Evolutionary conservation across 768 basidiomycete species (phyloP).

Genomic region (Suillus paluster): DNA sequence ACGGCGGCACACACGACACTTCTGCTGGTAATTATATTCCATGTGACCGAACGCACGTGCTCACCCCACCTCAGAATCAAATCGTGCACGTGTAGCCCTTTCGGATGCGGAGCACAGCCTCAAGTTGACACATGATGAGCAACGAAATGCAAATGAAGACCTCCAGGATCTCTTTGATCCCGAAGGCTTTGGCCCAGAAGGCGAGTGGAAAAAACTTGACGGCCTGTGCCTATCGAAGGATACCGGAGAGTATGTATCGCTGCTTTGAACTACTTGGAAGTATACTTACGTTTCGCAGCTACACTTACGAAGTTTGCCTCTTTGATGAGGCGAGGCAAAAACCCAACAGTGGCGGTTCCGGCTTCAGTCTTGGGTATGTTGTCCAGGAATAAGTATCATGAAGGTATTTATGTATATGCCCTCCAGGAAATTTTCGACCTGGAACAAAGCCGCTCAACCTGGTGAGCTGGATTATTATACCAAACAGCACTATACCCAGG

Average conservation of each 20-base stretch:
- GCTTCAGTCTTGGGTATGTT: slow-evolving; percentile 83
- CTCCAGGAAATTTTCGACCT: slow-evolving; percentile 72
- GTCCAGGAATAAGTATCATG: background rate
- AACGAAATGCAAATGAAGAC: slow-evolving; percentile 58
- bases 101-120: slow-evolving; percentile 67
- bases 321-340: slow-evolving; percentile 90
- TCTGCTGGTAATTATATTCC: slow-evolving; percentile 42
- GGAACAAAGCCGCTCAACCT: slow-evolving; percentile 65
- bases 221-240: slow-evolving; percentile 79
- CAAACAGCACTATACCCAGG: slow-evolving; percentile 81
- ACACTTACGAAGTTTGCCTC: slow-evolving; percentile 93
- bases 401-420: slow-evolving; percentile 5
- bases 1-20: slow-evolving; percentile 34
- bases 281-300: slow-evolving; percentile 49
- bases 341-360: slow-evolving; percentile 76
- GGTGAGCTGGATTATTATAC: slow-evolving; percentile 79
- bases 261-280: background rate
- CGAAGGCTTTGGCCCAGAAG: slow-evolving; percentile 73
- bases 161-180: slow-evolving; percentile 67
- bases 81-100: slow-evolving; percentile 64
- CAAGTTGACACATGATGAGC: slow-evolving; percentile 53
- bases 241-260: slow-evolving; percentile 82
- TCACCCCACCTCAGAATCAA: slow-evolving; percentile 48
- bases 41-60: slow-evolving; percentile 9
- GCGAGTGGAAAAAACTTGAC: slow-evolving; percentile 97